Evolutionary conservation across 345 rosid species (phyloP), one percentile per base, ranked within the genome.

Genomic region (Eucalyptus shirleyi): DNA sequence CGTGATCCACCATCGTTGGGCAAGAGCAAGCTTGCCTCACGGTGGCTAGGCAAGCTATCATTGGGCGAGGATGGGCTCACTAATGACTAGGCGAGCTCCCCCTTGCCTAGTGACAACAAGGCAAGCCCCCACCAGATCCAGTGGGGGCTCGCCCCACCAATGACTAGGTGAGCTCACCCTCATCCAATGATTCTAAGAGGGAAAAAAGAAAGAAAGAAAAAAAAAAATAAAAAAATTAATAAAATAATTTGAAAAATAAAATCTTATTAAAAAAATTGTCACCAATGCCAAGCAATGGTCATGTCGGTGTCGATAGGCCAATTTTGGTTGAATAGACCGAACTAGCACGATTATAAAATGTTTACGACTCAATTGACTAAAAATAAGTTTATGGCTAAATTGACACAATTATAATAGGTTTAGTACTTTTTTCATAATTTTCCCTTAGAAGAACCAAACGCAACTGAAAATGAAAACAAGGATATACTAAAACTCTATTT

Each of bases 1-100:
- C 4, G 2, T 0, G 0, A 53, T 53, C 10, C 24, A 0, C 24
- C 10, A 0, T 53, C 1, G 0, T 53, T 7, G 10, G 56, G 56
- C 0, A 0, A 53, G 56, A 53, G 56, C 4, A 3, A 53, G 56
- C 56, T 18, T 1, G 0, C 56, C 56, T 53, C 24, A 0, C 0
- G 1, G 2, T 53, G 56, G 56, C 56, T 53, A 53, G 24, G 59
- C 1, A 0, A 8, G 24, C 26, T 53, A 19, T 19, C 5, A 0
- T 19, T 53, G 5, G 59, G 26, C 2, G 0, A 53, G 59, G 59
- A 53, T 0, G 1, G 0, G 59, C 26, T 4, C 10, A 0, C 24
- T 19, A 53, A 11, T 53, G 59, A 1, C 26, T 19, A 19, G 2
- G 11, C 2, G 0, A 53, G 55, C 21, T 51, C 55, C 21, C 55